Evolutionary conservation across 2,329 filamentous ascomycete genomes (phyloP).

Genomic region (Delphinella strobiligena): DNA sequence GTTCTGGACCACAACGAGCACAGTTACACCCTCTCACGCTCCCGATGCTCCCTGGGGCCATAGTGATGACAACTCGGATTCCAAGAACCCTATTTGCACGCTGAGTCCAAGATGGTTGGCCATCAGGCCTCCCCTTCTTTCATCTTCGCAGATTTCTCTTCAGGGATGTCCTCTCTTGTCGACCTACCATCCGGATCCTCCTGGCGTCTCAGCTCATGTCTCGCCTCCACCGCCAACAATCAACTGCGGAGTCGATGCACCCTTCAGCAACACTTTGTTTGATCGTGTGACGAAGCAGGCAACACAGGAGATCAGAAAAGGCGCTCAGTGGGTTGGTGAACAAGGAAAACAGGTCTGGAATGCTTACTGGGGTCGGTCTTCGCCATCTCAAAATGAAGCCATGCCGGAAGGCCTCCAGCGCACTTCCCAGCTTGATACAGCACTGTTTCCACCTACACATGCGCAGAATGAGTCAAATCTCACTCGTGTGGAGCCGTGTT

Average conservation of each 20-base stretch:
- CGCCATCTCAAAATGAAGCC: constrained; percentile 3
- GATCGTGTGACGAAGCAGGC: constrained; percentile 67
- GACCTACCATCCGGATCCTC: constrained; percentile 41
- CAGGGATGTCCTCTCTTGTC: constrained; percentile 50
- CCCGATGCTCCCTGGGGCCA: not conserved
- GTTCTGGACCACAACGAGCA: constrained; percentile 58
- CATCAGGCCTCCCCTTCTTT: constrained; percentile 55
- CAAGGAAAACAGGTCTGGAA: constrained; percentile 69
- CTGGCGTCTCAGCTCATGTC: constrained; percentile 44
- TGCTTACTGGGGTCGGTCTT: constrained; percentile 55
- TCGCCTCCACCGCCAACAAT: constrained; percentile 57
- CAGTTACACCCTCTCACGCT: not conserved
- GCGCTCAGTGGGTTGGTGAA: constrained; percentile 64
- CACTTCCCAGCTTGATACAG: not conserved
- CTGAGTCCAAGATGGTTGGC: constrained; percentile 65
- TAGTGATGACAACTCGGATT: not conserved
- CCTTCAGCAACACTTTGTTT: constrained; percentile 40
- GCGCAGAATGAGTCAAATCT: constrained; percentile 44
- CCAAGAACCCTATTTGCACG: constrained; percentile 49
- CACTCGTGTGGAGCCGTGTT: constrained; percentile 51
- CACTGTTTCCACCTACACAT: constrained; percentile 61
- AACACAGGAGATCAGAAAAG: constrained; percentile 64
- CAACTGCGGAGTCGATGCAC: constrained; percentile 53
- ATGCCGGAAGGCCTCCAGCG: constrained; percentile 21
- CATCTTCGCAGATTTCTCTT: constrained; percentile 57